phyloP scores from a whole-genome alignment of 768 basidiomycete species.

The Rhodotorula paludigena region DNA sequence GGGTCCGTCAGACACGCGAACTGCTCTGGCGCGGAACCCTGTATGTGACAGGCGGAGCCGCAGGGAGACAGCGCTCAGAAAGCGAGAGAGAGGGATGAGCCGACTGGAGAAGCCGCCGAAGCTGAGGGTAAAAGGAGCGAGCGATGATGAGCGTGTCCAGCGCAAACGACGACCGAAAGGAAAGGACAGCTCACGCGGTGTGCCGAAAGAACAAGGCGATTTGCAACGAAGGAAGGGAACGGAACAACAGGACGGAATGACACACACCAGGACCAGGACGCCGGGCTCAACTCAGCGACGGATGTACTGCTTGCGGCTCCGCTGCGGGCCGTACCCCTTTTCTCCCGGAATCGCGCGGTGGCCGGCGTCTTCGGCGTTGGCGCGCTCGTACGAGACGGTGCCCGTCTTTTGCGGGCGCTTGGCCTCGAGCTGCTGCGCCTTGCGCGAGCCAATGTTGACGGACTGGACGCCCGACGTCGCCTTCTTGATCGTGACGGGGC shows the following conservation, averaged over 20 bases:
- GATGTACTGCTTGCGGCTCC: slow-evolving; percentile 36
- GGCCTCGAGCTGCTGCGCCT: slow-evolving; percentile 81
- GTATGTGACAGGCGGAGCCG: too few species aligned
- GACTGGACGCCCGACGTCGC: slow-evolving; percentile 78
- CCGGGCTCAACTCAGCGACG: slow-evolving; percentile 20
- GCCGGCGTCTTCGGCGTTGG: slow-evolving; percentile 32
- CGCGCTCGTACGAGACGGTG: slow-evolving; percentile 31
- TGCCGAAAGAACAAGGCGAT: neutral
- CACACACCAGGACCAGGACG: neutral
- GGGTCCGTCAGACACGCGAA: too few species aligned
- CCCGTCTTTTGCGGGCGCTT: slow-evolving; percentile 64
- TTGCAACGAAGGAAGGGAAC: neutral
- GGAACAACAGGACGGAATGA: neutral
- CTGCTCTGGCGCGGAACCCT: too few species aligned
- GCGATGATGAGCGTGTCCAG: slow-evolving; percentile 5
- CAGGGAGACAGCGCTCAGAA: too few species aligned
- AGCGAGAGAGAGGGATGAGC: too few species aligned
- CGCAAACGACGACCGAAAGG: neutral
- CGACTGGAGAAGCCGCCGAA: too few species aligned
- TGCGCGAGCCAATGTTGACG: slow-evolving; percentile 87
- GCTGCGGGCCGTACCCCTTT: slow-evolving; percentile 36
- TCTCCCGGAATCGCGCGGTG: slow-evolving; percentile 25
- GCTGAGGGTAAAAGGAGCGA: neutral
- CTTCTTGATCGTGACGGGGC: slow-evolving; percentile 94
- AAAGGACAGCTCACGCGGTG: neutral